A percentile compares a stretch with the other conserved stretches of the same genome.
Evolutionary conservation across 495 filamentous ascomycete genomes (phyloP).

Genomic region (Penicillium tannophilum): DNA sequence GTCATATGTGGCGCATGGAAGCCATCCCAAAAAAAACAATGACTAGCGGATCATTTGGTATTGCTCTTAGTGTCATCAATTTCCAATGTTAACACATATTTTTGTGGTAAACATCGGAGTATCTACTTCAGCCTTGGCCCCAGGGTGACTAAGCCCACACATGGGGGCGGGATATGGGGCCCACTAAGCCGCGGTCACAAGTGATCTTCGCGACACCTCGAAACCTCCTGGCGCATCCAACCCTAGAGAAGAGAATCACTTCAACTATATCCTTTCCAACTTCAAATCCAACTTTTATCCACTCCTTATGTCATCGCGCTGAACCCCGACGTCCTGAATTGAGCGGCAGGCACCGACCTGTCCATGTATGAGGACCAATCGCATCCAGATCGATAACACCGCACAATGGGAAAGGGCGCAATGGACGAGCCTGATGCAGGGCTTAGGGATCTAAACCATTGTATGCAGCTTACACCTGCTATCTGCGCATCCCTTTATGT

Average conservation of each 20-base stretch:
- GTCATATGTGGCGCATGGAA: too few species aligned
- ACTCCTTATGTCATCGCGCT: conserved; percentile 28
- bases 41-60: too few species aligned
- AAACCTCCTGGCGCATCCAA: conserved; percentile 7
- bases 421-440: conserved; percentile 66
- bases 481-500: not conserved
- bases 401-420: conserved; percentile 38
- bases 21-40: too few species aligned
- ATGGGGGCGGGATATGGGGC: conserved; percentile 23
- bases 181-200: conserved; percentile 22
- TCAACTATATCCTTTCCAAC: conserved; percentile 3
- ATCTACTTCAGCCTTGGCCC: not conserved
- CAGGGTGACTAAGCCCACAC: conserved; percentile 32
- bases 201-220: conserved; percentile 11
- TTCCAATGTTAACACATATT: too few species aligned
- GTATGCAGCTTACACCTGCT: conserved; percentile 47
- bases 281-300: conserved; percentile 26
- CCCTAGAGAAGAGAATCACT: not conserved
- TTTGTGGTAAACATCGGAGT: not conserved
- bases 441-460: conserved; percentile 72
- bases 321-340: conserved; percentile 16
- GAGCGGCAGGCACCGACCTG: conserved; percentile 28
- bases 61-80: too few species aligned
- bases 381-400: conserved; percentile 26
- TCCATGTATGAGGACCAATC: conserved; percentile 30